Conservation (phyloP, 2,329 filamentous ascomycete species). For the Cadophora sp. region DNA sequence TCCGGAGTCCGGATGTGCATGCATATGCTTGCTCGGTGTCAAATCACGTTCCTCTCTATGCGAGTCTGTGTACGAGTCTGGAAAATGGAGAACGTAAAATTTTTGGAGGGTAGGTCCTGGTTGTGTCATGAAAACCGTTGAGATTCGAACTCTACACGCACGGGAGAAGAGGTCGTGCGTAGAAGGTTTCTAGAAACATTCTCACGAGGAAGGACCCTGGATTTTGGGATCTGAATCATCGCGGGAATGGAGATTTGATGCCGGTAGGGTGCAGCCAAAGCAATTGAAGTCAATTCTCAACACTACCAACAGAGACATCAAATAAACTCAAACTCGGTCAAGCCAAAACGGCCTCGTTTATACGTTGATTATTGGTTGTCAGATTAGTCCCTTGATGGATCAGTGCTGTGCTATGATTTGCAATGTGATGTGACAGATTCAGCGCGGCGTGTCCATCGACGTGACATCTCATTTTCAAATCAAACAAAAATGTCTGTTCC, state of each 20-base stretch:
- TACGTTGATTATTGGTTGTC: not conserved
- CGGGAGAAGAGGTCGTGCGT: not conserved
- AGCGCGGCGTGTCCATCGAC: slow-evolving; percentile 13
- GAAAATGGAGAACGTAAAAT: not conserved
- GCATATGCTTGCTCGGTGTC: not conserved
- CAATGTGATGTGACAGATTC: not conserved
- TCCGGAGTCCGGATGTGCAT: not conserved
- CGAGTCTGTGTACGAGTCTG: not conserved
- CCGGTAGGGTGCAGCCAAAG: slow-evolving; percentile 9
- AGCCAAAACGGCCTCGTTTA: not conserved
- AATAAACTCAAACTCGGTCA: not conserved
- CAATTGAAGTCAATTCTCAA: not conserved
- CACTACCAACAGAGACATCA: not conserved
- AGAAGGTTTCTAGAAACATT: slow-evolving; percentile 4
- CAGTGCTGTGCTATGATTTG: not conserved
- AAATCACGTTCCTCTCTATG: not conserved
- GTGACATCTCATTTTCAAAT: slow-evolving; percentile 29
- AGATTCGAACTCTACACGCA: not conserved
- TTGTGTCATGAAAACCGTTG: not conserved
- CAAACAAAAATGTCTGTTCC: not conserved
- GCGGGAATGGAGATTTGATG: slow-evolving; percentile 18
- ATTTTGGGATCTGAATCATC: not conserved
- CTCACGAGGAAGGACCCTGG: slow-evolving; percentile 3
- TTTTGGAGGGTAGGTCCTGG: not conserved
- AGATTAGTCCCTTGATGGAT: not conserved